A percentile compares a stretch with the other conserved stretches of the same genome.
Conservation (phyloP, 1,284 basidiomycete genomes). For the Moniliophthora roreri region DNA sequence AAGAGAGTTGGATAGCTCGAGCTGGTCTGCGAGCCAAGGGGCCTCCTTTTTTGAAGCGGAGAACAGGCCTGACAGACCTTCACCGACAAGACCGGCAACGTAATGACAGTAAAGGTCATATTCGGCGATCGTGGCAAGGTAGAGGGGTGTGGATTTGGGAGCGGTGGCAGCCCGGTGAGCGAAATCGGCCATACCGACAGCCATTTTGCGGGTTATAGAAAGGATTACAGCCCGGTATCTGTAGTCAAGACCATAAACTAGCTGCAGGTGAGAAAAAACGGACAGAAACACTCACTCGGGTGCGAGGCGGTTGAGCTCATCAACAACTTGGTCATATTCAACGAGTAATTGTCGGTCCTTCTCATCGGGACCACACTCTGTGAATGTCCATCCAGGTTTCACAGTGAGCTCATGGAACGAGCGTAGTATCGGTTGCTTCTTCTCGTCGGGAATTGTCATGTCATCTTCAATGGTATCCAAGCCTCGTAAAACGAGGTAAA, state of each 20-base stretch:
- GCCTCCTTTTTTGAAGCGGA: constrained; percentile 86
- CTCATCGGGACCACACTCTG: constrained; percentile 83
- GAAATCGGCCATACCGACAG: constrained; percentile 94
- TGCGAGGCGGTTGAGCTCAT: constrained; percentile 77
- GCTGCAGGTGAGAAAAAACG: constrained; percentile 5
- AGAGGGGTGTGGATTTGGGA: constrained; percentile 45
- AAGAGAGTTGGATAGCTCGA: constrained; percentile 92
- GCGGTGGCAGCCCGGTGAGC: constrained; percentile 79
- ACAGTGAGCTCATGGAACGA: constrained; percentile 83
- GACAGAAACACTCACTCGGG: constrained; percentile 49
- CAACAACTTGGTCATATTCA: constrained; percentile 84
- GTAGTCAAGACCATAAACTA: constrained; percentile 6
- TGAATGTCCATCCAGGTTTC: constrained; percentile 88
- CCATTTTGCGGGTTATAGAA: constrained; percentile 87
- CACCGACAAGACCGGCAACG: constrained; percentile 96
- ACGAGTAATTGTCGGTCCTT: constrained; percentile 89
- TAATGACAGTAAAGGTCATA: constrained; percentile 88
- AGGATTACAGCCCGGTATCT: constrained; percentile 85
- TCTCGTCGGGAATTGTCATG: constrained; percentile 88
- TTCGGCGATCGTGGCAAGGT: constrained; percentile 76
- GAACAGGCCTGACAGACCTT: constrained; percentile 92
- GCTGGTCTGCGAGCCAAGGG: constrained; percentile 75
- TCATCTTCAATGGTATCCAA: constrained; percentile 98
- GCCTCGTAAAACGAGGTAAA: constrained; percentile 92
- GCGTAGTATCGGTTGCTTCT: constrained; percentile 87